Conservation (phyloP, 2,329 filamentous ascomycete species). For the Hypoxylon sp. region DNA sequence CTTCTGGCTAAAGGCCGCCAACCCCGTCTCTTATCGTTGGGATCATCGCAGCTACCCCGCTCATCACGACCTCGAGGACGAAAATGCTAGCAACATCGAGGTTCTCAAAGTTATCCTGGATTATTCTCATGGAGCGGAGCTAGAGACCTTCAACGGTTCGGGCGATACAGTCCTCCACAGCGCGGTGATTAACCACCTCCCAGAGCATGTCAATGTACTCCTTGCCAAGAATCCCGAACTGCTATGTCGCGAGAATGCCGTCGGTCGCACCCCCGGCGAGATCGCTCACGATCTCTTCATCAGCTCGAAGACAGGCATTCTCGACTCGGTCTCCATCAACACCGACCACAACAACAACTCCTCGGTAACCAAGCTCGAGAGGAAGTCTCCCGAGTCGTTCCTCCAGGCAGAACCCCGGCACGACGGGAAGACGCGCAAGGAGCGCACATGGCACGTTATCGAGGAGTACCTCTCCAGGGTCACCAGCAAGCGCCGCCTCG, state of each 20-base stretch:
- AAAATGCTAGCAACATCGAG: slow-evolving; percentile 50
- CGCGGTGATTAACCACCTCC: slow-evolving; percentile 57
- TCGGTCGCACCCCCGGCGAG: slow-evolving; percentile 79
- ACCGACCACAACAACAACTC: neutral
- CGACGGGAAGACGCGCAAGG: slow-evolving; percentile 26
- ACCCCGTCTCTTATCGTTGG: slow-evolving; percentile 20
- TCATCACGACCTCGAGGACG: slow-evolving; percentile 32
- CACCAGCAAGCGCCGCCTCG: slow-evolving; percentile 60
- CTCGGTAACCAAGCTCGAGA: neutral
- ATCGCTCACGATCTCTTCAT: slow-evolving; percentile 69
- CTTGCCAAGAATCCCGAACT: slow-evolving; percentile 69
- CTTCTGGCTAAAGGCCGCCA: slow-evolving; percentile 60
- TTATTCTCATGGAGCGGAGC: slow-evolving; percentile 66
- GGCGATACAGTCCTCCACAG: slow-evolving; percentile 75
- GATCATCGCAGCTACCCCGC: neutral
- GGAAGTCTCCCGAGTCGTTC: slow-evolving; percentile 29
- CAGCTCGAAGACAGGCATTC: slow-evolving; percentile 51
- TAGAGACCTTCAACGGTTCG: slow-evolving; percentile 70
- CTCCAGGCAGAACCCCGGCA: neutral
- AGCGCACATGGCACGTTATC: slow-evolving; percentile 45
- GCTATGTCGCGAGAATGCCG: slow-evolving; percentile 78
- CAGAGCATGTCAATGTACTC: slow-evolving; percentile 57
- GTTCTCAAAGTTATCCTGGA: slow-evolving; percentile 64
- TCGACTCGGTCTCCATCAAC: slow-evolving; percentile 19
- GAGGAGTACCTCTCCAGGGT: slow-evolving; percentile 42